These are phyloP conservation scores for Colletotrichum orbiculare DNA, from an alignment of 2,329 filamentous ascomycete genomes.

Conservation along the genomic window DNA sequence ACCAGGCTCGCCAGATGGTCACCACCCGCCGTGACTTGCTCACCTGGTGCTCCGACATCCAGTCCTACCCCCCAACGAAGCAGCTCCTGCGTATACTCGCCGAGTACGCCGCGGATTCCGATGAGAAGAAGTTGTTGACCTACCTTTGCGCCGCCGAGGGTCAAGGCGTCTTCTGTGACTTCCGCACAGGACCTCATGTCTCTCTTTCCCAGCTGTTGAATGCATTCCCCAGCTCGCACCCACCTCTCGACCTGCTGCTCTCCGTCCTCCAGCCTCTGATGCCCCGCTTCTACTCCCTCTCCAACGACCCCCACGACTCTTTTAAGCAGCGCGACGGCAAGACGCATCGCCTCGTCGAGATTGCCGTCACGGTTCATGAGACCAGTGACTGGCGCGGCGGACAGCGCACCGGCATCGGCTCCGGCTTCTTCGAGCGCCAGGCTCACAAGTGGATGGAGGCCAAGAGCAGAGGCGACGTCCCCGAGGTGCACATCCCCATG, in stretches of 20 bases:
- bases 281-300: constrained; percentile 98
- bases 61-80: constrained; percentile 93
- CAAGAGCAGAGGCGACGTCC: constrained; percentile 68
- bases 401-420: constrained; percentile 84
- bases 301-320: constrained; percentile 89
- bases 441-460: constrained; percentile 78
- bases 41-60: constrained; percentile 94
- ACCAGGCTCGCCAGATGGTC: constrained; percentile 83
- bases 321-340: constrained; percentile 75
- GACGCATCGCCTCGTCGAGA: constrained; percentile 85
- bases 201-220: constrained; percentile 86
- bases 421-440: constrained; percentile 91
- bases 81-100: constrained; percentile 84
- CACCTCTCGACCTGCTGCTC: constrained; percentile 84
- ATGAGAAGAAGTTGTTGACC: constrained; percentile 88
- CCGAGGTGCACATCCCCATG: constrained; percentile 87
- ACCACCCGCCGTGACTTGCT: constrained; percentile 93
- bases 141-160: constrained; percentile 92
- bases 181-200: constrained; percentile 88
- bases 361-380: constrained; percentile 97
- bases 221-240: constrained; percentile 92
- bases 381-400: constrained; percentile 80
- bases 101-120: constrained; percentile 81
- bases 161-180: constrained; percentile 91
- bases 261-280: constrained; percentile 87